Conservation (phyloP, 306 rosid genomes). For the Trifolium pratense region DNA sequence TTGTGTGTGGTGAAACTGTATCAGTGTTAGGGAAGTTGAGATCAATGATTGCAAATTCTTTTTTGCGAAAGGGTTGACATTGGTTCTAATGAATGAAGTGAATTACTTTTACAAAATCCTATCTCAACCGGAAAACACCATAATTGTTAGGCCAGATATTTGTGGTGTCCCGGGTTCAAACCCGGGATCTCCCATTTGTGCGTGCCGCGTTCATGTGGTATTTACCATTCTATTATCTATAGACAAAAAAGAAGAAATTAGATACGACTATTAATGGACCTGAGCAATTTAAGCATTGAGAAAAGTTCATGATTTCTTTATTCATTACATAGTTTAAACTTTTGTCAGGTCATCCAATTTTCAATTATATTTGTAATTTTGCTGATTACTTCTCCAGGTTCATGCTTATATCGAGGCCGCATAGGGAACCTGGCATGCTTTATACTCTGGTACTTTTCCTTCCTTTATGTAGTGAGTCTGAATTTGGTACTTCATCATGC, state of each 20-base stretch:
- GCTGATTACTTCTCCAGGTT: slow-evolving; percentile 58
- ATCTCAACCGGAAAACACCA: no score
- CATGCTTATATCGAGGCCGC: slow-evolving; percentile 91
- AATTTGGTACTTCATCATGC: slow-evolving; percentile 17
- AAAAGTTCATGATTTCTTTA: not conserved
- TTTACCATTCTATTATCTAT: no score
- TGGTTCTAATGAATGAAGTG: slow-evolving; percentile 5
- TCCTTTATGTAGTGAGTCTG: slow-evolving; percentile 15
- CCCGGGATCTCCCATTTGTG: no score
- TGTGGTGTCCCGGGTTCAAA: no score
- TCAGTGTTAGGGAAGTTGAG: slow-evolving; percentile 14
- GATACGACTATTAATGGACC: not conserved
- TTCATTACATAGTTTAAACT: slow-evolving; percentile 13
- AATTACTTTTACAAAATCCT: not conserved
- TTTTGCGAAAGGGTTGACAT: slow-evolving; percentile 10
- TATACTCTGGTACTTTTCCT: slow-evolving; percentile 78
- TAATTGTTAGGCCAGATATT: no score
- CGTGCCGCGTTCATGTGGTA: no score
- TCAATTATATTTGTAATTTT: slow-evolving; percentile 23
- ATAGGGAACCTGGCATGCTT: slow-evolving; percentile 87
- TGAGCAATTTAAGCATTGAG: slow-evolving; percentile 18
- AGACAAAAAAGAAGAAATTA: not conserved
- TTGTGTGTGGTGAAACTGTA: not conserved
- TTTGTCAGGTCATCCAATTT: slow-evolving; percentile 14
- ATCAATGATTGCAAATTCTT: slow-evolving; percentile 1